A percentile compares a stretch with the other conserved stretches of the same genome.
phyloP scores from a whole-genome alignment of 192 early-diverging fungal species.

The Backusella westeae region DNA sequence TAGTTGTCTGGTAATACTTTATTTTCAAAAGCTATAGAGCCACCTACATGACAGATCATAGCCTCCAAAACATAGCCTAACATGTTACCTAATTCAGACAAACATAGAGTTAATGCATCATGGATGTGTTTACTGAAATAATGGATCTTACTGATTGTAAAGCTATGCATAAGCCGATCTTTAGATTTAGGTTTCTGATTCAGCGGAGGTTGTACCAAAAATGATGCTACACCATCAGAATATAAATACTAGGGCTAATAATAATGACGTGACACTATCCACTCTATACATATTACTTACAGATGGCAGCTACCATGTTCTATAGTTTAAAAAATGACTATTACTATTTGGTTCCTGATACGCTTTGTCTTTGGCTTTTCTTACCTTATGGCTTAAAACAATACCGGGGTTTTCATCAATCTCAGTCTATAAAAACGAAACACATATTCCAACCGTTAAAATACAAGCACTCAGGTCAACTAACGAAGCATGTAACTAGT shows the following conservation, averaged over 20 bases:
- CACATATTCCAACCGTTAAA: background rate
- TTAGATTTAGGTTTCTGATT: conserved; percentile 26
- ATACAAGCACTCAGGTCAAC: too few relatives aligned
- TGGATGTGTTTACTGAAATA: background rate
- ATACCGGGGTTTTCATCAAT: background rate
- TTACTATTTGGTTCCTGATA: background rate
- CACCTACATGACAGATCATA: conserved; percentile 49
- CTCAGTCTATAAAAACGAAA: background rate
- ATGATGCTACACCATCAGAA: conserved; percentile 23
- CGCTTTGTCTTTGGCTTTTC: background rate
- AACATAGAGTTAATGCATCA: background rate
- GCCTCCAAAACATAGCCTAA: conserved; percentile 30
- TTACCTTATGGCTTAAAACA: conserved; percentile 2
- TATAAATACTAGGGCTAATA: background rate
- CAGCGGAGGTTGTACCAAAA: conserved; percentile 21
- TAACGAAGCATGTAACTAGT: background rate
- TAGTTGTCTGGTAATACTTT: conserved; percentile 18
- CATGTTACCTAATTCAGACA: conserved; percentile 27
- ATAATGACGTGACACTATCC: background rate
- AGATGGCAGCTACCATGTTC: conserved; percentile 2
- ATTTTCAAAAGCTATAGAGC: conserved; percentile 65
- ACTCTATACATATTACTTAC: background rate
- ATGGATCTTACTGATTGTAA: conserved; percentile 35
- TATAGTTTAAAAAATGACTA: background rate
- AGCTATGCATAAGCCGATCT: conserved; percentile 35